Base-by-base conservation (phyloP, 352 stramenopile species). In the Phytophthora palmivora region DNA sequence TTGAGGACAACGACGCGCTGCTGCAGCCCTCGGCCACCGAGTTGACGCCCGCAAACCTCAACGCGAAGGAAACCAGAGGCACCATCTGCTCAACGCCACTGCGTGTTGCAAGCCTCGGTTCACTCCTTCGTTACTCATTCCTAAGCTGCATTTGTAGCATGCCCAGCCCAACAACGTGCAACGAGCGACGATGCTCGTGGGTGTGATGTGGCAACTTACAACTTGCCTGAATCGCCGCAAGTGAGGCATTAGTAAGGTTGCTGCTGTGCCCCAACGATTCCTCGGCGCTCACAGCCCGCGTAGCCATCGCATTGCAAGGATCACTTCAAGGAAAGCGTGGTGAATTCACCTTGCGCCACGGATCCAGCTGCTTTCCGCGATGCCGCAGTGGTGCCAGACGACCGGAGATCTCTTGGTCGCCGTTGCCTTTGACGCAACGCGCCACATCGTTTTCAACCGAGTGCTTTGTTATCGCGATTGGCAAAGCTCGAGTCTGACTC, bases 301-400 rank as follows among this genome's bases (percentile, higher is more conserved):
- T 53, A 66, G 48, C 47, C 39, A 66, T 60, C 58, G 57, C 48
- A 18, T 33, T n/a, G 24, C 33, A 16, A 33, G 18, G 24, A 50
- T 48, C 42, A 36, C 67, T 68, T 72, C 63, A 63, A 72, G 16
- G 37, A 59, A 63, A 5, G 48, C 45, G 11, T 7, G 6, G 42
- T 24, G 48, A 43, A 36, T 28, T 33, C 45, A 58, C 21, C 38
- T 53, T 51, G 14, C 52, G 52, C 52, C 30, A 21, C 41, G 15
- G 22, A 34, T 65, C 42, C 70, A 68, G 61, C 48, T 76, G 70
- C 48, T 76, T 76, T 76, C 38, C 44, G 15, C 44, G 60, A 74
- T 34, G 24, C 10, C 32, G 61, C 70, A 8, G 47, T 28, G 32
- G 41, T 51, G 52, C 38, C 63, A 73, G 68, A 57, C 50, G 48